Evolutionary conservation across 768 basidiomycete genomes (phyloP).

Genomic region (Gymnopilus dilepis): DNA sequence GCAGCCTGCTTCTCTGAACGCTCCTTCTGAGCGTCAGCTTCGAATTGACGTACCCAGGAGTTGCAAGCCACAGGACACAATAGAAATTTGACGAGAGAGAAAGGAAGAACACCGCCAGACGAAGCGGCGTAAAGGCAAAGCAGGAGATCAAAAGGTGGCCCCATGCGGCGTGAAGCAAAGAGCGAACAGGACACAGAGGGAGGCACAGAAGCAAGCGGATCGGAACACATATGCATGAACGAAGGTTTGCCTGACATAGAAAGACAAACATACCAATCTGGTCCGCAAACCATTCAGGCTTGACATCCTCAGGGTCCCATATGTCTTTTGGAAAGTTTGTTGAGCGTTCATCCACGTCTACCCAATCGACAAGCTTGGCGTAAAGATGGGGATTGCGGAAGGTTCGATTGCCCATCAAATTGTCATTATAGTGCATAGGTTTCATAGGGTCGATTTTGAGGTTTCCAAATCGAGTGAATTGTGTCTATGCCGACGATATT

Average conservation of each 20-base stretch:
- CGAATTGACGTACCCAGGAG: slow-evolving; percentile 28
- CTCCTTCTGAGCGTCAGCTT: slow-evolving; percentile 67
- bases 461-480: slow-evolving; percentile 77
- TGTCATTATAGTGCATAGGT: slow-evolving; percentile 94
- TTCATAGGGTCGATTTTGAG: slow-evolving; percentile 66
- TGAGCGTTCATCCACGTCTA: slow-evolving; percentile 87
- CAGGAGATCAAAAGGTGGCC: neutral
- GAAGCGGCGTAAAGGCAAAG: neutral
- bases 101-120: neutral
- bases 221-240: slow-evolving; percentile 27
- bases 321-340: slow-evolving; percentile 77
- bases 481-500: slow-evolving; percentile 55
- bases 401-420: slow-evolving; percentile 88
- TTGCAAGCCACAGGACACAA: slow-evolving; percentile 28
- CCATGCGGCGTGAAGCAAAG: neutral
- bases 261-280: slow-evolving; percentile 68
- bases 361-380: slow-evolving; percentile 92
- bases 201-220: slow-evolving; percentile 19
- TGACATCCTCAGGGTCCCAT: slow-evolving; percentile 74
- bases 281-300: slow-evolving; percentile 76
- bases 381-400: slow-evolving; percentile 99
- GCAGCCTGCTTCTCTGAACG: slow-evolving; percentile 65
- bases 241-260: slow-evolving; percentile 12
- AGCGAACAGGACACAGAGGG: slow-evolving; percentile 8
- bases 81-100: slow-evolving; percentile 6